Evolutionary conservation across 2,329 filamentous ascomycete genomes (phyloP), one percentile per base, ranked within the genome.

Genomic region (Tricladium varicosporioides): DNA sequence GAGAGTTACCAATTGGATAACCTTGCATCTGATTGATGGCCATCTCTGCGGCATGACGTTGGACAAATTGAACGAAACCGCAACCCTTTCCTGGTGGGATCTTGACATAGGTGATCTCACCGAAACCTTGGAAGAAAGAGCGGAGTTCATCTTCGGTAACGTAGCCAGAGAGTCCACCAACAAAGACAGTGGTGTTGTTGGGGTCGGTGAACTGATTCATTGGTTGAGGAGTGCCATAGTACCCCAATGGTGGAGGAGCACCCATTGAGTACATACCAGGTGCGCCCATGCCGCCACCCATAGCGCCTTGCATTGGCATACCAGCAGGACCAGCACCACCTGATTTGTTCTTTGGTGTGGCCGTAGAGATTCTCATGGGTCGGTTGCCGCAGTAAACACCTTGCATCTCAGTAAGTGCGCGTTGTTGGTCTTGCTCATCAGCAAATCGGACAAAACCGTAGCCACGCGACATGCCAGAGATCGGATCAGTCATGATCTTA

Each of bases 11-110:
- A 70, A 99, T 99, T 19, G 94, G 94, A 74, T 99, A 99, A 60
- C 94, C 94, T 78, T 99, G 94, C 94, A 99, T 99, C 78, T 99
- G 94, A 79, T 99, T 99, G 83, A 99, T 99, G 66, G 94, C 94
- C 94, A 99, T 99, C 79, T 99, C 94, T 13, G 94, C 94, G 53
- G 94, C 94, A 71, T 99, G 94, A 65, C 94, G 92, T 79, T 99
- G 94, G 56, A 99, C 94, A 69, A 99, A 99, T 76, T 99, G 94
- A 58, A 99, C 94, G 72, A 99, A 99, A 57, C 94, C 94, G 71
- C 94, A 99, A 67, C 94, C 94, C 84, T 99, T 99, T 78, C 94
- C 94, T 63, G 94, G 93, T 53, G 94, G 94, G 58, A 99, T 99
- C 86, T 99, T 99, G 79, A 99, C 94, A 74, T 99, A 99, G 69